phyloP scores from a whole-genome alignment of 805 yeast species.

The Yamadazyma philogaea region DNA sequence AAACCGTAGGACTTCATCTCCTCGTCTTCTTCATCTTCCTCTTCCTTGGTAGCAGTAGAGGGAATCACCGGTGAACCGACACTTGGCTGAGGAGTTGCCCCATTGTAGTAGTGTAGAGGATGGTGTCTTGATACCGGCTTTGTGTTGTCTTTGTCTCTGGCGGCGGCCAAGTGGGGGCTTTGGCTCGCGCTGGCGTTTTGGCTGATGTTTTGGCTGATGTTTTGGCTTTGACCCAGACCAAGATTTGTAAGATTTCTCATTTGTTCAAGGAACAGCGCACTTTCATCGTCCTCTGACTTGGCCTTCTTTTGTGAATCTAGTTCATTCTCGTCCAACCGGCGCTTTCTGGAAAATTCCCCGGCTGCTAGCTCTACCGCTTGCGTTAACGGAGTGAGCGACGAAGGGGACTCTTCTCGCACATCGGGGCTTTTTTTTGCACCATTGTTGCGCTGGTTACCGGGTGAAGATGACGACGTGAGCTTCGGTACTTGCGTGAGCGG shows the following conservation, averaged over 20 bases:
- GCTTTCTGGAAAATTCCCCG: conserved; percentile 20
- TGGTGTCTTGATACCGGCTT: conserved; percentile 55
- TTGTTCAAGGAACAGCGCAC: conserved; percentile 57
- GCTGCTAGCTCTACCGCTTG: conserved; percentile 41
- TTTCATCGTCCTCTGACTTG: conserved; percentile 1
- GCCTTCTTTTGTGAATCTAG: conserved; percentile 5
- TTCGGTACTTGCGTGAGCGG: conserved; percentile 70
- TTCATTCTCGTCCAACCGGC: conserved; percentile 9
- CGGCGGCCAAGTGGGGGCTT: neutral
- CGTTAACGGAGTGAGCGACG: conserved; percentile 36
- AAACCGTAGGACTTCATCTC: conserved; percentile 38
- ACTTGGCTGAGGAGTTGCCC: conserved; percentile 15
- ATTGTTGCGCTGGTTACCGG: neutral
- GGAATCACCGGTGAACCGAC: conserved; percentile 6
- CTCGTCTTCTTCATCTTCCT: conserved; percentile 32
- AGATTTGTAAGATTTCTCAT: conserved; percentile 41
- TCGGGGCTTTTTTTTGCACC: conserved; percentile 36
- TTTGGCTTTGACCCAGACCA: neutral
- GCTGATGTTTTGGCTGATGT: neutral
- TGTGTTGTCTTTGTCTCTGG: neutral
- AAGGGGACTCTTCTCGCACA: conserved; percentile 14
- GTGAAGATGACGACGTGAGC: conserved; percentile 53
- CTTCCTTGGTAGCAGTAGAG: conserved; percentile 8
- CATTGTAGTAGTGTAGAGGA: conserved; percentile 40
- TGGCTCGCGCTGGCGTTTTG: neutral